These are phyloP conservation scores for Termitomyces sp. DNA, from an alignment of 768 basidiomycete genomes.

Conservation along the genomic window DNA sequence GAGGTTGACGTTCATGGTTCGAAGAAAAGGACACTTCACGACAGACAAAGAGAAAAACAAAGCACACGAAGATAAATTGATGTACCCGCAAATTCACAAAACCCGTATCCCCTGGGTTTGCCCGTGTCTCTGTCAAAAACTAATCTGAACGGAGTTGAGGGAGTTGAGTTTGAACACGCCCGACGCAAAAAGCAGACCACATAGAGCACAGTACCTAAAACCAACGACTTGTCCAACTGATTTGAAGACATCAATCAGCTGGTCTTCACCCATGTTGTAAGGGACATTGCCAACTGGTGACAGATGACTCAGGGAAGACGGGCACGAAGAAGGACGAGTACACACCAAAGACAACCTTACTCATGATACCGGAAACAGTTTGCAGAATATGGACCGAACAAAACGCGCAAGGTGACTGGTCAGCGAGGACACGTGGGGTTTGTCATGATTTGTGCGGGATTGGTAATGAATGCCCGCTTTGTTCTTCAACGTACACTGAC, in stretches of 20 bases:
- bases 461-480: not conserved
- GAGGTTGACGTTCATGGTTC: conserved; percentile 3
- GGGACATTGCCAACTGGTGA: conserved; percentile 79
- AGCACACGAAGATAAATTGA: conserved; percentile 27
- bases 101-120: conserved; percentile 91
- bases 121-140: conserved; percentile 92
- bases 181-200: not conserved
- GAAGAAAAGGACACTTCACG: conserved; percentile 23
- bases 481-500: too few species aligned
- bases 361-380: conserved; percentile 32
- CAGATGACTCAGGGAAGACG: not conserved
- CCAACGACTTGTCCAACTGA: conserved; percentile 84
- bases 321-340: not conserved
- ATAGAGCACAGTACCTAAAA: conserved; percentile 54
- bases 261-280: conserved; percentile 87
- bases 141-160: conserved; percentile 40
- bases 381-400: not conserved
- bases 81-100: conserved; percentile 89
- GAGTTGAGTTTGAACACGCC: conserved; percentile 8
- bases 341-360: conserved; percentile 72
- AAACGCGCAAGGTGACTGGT: not conserved
- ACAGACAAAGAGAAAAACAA: conserved; percentile 26
- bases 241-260: conserved; percentile 84
- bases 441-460: not conserved
- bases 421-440: not conserved